phyloP scores from a whole-genome alignment of 2,329 filamentous ascomycete species.

The Xylariaceae sp. region DNA sequence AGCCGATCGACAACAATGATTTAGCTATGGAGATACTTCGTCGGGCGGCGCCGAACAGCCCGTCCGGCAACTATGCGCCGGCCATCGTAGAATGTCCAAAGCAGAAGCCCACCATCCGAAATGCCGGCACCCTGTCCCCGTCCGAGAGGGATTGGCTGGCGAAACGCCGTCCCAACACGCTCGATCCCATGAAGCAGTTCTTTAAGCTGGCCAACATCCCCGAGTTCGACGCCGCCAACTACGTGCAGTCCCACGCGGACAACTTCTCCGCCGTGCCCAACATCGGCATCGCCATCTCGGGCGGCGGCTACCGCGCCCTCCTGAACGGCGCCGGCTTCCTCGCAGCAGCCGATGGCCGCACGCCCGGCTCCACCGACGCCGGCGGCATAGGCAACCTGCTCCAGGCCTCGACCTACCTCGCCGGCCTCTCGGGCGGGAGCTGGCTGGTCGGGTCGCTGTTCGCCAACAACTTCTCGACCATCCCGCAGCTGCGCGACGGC shows the following conservation, averaged over 20 bases:
- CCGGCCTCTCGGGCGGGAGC: slow-evolving; percentile 67
- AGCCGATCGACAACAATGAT: slow-evolving; percentile 12
- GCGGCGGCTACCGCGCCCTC: slow-evolving; percentile 67
- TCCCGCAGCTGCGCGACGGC: slow-evolving; percentile 36
- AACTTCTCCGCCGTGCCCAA: slow-evolving; percentile 51
- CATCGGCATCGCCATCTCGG: slow-evolving; percentile 63
- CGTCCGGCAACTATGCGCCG: slow-evolving; percentile 64
- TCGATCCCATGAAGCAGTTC: slow-evolving; percentile 69
- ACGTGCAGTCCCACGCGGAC: slow-evolving; percentile 60
- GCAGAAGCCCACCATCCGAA: slow-evolving; percentile 62
- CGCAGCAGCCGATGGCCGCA: slow-evolving; percentile 63
- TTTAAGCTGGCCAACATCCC: slow-evolving; percentile 66
- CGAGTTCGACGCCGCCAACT: slow-evolving; percentile 55
- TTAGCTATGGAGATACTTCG: slow-evolving; percentile 12
- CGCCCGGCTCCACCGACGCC: slow-evolving; percentile 49
- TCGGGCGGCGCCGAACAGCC: slow-evolving; percentile 36
- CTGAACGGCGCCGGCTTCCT: slow-evolving; percentile 65
- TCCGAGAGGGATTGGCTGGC: slow-evolving; percentile 71
- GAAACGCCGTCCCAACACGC: slow-evolving; percentile 64
- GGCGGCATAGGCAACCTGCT: slow-evolving; percentile 64
- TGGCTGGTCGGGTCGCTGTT: slow-evolving; percentile 73
- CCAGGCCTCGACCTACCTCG: slow-evolving; percentile 66
- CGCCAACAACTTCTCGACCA: slow-evolving; percentile 69
- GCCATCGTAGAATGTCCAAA: slow-evolving; percentile 61
- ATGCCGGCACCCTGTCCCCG: slow-evolving; percentile 55